Conservation (phyloP, 2,329 filamentous ascomycete genomes). For the Hortaea werneckii region DNA sequence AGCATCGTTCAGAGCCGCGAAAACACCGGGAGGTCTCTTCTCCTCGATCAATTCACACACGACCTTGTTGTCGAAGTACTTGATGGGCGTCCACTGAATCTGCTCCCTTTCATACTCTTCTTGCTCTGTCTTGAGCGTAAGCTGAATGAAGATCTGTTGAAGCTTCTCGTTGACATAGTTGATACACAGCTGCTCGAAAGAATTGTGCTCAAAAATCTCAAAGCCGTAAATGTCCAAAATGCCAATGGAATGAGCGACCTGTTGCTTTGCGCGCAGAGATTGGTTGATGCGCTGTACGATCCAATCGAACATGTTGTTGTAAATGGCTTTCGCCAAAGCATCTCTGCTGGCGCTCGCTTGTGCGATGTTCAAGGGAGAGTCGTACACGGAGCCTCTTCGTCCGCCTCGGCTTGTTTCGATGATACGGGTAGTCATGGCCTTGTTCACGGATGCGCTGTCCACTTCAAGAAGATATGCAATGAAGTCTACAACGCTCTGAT, state of each 20-base stretch:
- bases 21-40: conserved; percentile 78
- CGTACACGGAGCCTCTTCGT: conserved; percentile 56
- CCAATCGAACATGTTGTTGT: conserved; percentile 97
- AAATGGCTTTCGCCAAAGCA: conserved; percentile 88
- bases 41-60: conserved; percentile 96
- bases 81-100: conserved; percentile 98
- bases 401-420: conserved; percentile 61
- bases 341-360: conserved; percentile 83
- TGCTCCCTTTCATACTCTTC: conserved; percentile 93
- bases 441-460: conserved; percentile 66
- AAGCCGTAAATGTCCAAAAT: conserved; percentile 99
- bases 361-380: conserved; percentile 72
- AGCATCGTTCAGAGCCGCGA: conserved; percentile 92
- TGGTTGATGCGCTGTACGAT: conserved; percentile 88
- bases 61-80: conserved; percentile 99
- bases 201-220: conserved; percentile 98
- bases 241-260: conserved; percentile 75
- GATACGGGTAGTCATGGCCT: conserved; percentile 81
- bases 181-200: conserved; percentile 97
- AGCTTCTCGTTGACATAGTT: conserved; percentile 99
- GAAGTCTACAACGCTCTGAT: conserved; percentile 89
- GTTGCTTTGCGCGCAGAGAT: conserved; percentile 68
- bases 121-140: conserved; percentile 92
- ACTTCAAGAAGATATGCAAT: conserved; percentile 89
- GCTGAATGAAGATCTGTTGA: conserved; percentile 97